Evolutionary conservation across 306 rosid genomes (phyloP), one percentile per base, ranked within the genome.

Genomic region (Cotoneaster glaucophyllus): DNA sequence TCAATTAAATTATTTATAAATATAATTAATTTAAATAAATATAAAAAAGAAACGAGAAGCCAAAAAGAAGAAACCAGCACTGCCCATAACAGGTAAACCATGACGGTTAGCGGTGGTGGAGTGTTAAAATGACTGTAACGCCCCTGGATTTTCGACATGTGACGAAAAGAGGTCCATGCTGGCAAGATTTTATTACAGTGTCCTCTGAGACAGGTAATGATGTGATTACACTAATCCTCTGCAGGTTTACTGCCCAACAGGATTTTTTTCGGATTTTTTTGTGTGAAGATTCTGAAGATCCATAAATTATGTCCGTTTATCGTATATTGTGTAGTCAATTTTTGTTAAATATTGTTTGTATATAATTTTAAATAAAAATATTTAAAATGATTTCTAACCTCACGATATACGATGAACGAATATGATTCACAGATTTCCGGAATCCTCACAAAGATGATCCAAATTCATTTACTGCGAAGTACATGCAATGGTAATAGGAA

Each of bases 181-280:
- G 9, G 3, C 54, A 58, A 57, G 73, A 65, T 77, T 65, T 75
- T 56, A 74, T 83, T 39, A 79, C 52, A 75, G 73, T 24, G 13
- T 57, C 79, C 80, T 14, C 37, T 11, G 10, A 61, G 69, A 65
- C 50, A 78, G 66, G 52, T 59, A 25, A 71, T 64, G 56, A 77
- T 48, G 77, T 45, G 72, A 81, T 79, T 84, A 84, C 82, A 62
- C 82, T 64, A 84, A 76, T 41, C 76, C 24, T 58, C 10, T 19
- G 65, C 26, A 19, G 58, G 70, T 29, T 34, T 34, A 6, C 2
- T 34, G 39, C 9, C 39, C 39, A 34, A 34, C 39, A 34, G 0
- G 0, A 34, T 1, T 10, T 37, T 37, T 0, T 37, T 7, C 2
- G 0, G 8, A 7, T 37, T 34, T 34, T 34, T 34, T 34, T 34